These are phyloP conservation scores for Trichoderma reesei DNA, from an alignment of 495 filamentous ascomycete genomes.

Conservation along the genomic window DNA sequence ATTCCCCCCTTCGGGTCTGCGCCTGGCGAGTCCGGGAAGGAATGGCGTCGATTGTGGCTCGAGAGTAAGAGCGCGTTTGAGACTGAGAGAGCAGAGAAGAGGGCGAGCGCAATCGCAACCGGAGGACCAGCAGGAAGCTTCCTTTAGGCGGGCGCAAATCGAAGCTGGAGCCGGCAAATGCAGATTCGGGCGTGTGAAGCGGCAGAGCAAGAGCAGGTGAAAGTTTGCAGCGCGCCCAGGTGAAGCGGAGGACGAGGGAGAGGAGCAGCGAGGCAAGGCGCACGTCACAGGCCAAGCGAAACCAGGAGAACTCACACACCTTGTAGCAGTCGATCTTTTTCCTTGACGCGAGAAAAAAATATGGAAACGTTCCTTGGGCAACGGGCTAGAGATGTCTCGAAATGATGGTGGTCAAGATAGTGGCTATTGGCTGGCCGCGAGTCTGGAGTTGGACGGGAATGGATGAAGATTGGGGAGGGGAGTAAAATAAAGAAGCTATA, in stretches of 20 bases:
- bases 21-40: background rate
- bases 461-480: background rate
- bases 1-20: background rate
- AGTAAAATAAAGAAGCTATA: background rate
- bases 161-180: background rate
- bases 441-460: conserved; percentile 1
- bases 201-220: background rate
- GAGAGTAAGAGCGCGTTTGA: background rate
- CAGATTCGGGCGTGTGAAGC: background rate
- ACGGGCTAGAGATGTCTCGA: background rate
- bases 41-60: background rate
- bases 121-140: background rate
- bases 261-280: background rate
- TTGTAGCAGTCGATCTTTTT: conserved; percentile 8
- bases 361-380: background rate
- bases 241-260: background rate
- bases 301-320: conserved; percentile 8
- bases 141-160: background rate
- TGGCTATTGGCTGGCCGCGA: background rate
- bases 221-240: background rate
- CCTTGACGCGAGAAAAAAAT: background rate
- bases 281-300: conserved; percentile 3
- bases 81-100: background rate
- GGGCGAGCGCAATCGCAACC: background rate
- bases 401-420: conserved; percentile 4